A percentile compares a stretch with the other conserved stretches of the same genome.
phyloP scores from a whole-genome alignment of 345 rosid genomes.

The Carallia brachiata region DNA sequence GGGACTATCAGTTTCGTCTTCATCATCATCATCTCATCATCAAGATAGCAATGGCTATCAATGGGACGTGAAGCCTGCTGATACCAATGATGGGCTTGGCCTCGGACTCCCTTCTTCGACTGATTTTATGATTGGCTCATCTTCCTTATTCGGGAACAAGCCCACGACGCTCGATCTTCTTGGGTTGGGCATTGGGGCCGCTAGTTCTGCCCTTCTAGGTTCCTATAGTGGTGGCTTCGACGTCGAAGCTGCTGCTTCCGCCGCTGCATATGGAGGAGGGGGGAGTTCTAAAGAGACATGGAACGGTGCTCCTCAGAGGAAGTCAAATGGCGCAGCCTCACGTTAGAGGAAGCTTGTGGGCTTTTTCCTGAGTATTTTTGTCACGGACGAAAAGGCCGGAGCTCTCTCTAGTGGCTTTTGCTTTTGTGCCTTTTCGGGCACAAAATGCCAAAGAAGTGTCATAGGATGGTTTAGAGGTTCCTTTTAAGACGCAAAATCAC shows the following conservation, averaged over 20 bases:
- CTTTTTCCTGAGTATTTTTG: slow-evolving; percentile 11
- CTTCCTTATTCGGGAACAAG: slow-evolving; percentile 42
- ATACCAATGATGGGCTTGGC: slow-evolving; percentile 32
- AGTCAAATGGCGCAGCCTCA: slow-evolving; percentile 23
- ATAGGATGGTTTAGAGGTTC: too few relatives aligned
- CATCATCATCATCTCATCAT: slow-evolving; percentile 9
- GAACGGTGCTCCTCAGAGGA: slow-evolving; percentile 37
- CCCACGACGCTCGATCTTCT: slow-evolving; percentile 69
- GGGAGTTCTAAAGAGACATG: slow-evolving; percentile 32
- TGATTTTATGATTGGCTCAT: slow-evolving; percentile 38
- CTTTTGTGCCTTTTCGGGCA: not conserved
- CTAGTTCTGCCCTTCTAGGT: slow-evolving; percentile 47
- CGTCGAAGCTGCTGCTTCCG: slow-evolving; percentile 24
- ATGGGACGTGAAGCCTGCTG: slow-evolving; percentile 34
- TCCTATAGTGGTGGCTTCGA: slow-evolving; percentile 43
- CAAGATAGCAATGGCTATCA: slow-evolving; percentile 17
- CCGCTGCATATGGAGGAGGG: slow-evolving; percentile 27
- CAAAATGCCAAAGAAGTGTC: too few relatives aligned
- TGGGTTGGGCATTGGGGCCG: slow-evolving; percentile 50
- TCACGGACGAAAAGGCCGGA: slow-evolving; percentile 9
- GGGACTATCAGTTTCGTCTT: slow-evolving; percentile 34
- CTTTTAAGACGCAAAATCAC: too few relatives aligned
- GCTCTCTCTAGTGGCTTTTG: slow-evolving; percentile 1
- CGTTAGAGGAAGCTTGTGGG: slow-evolving; percentile 11
- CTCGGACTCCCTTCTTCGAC: slow-evolving; percentile 34